Evolutionary conservation across 1,139 yeast genomes (phyloP), one percentile per base, ranked within the genome.

Genomic region (Zygosaccharomyces sapae): DNA sequence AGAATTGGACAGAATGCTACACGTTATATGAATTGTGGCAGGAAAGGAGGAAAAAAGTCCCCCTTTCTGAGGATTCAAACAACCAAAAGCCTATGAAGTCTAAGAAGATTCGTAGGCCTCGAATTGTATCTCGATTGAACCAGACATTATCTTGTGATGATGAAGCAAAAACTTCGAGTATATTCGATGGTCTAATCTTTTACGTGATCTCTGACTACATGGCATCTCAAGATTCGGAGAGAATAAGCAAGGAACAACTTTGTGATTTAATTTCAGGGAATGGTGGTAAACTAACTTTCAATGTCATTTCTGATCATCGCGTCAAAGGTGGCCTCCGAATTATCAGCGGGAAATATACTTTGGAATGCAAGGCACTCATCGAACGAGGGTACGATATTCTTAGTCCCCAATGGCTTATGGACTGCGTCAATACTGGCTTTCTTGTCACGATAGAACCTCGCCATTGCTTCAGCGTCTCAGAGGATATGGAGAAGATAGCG

Each of bases 331-430:
- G 47, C 4, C 51, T 57, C n/a, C 54, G 57, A 29, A 27, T 69
- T 67, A 20, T 86, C 16, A 76, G 85, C 12, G 83, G 80, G 47
- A 73, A 68, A 38, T 48, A 63, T 9, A 74, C 84, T 0, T 70
- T 75, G 1, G 74, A 72, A 36, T 77, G 81, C 5, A 63, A 66
- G 6, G 67, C 70, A 0, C 65, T 80, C 43, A 59, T 71, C 3
- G 63, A 70, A 4, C 62, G 71, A 31, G 83, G 82, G 0, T 75
- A 72, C 54, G 87, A 83, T 57, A 71, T 90, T 0, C 61, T 88
- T 5, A 73, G 68, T 46, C 90, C 95, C 0, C 65, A 66, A 16
- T 92, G 96, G 95, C 63, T 88, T 6, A 69, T 79, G 40, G 89
- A 86, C 53, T 80, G 95, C 56, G 67, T 86, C 2, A 58, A 66